phyloP scores from a whole-genome alignment of 495 filamentous ascomycete genomes.

The Acidomyces sp. region DNA sequence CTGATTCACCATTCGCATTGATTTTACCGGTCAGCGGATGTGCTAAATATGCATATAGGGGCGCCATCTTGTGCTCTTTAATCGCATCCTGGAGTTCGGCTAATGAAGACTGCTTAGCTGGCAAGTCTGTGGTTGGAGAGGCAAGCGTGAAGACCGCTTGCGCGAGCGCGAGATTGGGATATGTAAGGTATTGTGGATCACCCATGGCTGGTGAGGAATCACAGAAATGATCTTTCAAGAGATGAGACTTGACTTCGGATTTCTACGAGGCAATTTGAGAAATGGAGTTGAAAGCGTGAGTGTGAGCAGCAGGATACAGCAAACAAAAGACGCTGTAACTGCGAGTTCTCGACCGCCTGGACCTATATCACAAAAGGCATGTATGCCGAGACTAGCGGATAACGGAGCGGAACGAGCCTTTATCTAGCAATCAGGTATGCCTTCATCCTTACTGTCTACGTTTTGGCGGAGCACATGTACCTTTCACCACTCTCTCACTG shows the following conservation, averaged over 20 bases:
- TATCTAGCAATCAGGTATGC: too few species aligned
- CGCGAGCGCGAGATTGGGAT: constrained; percentile 78
- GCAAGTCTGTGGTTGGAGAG: constrained; percentile 61
- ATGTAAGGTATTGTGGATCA: constrained; percentile 93
- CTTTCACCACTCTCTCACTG: too few species aligned
- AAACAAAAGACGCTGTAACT: too few species aligned
- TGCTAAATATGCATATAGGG: constrained; percentile 86
- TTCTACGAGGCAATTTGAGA: neutral
- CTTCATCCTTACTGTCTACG: too few species aligned
- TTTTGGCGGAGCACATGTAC: neutral
- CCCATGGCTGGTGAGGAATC: constrained; percentile 91
- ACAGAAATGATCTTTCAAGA: constrained; percentile 1
- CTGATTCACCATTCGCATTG: constrained; percentile 58
- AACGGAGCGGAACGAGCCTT: neutral
- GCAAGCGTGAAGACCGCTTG: constrained; percentile 97
- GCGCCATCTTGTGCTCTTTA: constrained; percentile 87
- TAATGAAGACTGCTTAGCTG: constrained; percentile 57
- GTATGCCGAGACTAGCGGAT: neutral
- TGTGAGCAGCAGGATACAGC: too few species aligned
- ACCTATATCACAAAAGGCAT: neutral
- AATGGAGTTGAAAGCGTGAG: too few species aligned
- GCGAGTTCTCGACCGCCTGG: too few species aligned
- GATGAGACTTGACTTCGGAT: neutral
- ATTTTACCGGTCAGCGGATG: constrained; percentile 87
- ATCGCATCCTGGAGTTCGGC: constrained; percentile 89